A percentile compares a stretch with the other conserved stretches of the same genome.
Conservation (phyloP, 768 basidiomycete genomes). For the Suillus decipiens region DNA sequence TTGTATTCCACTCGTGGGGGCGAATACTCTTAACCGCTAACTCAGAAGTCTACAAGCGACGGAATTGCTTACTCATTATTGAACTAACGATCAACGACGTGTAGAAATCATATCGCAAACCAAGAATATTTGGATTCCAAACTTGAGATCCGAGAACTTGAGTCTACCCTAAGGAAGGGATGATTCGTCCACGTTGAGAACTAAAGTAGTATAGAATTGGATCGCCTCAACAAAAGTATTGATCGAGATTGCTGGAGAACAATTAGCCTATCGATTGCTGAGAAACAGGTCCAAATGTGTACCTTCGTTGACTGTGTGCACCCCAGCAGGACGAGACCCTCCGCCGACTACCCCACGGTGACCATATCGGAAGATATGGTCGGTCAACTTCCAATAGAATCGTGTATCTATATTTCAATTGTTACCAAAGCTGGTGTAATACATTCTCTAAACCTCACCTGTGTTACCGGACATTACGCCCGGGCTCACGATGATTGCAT, state of each 20-base stretch:
- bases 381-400: conserved; percentile 46
- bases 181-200: conserved; percentile 70
- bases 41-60: not conserved
- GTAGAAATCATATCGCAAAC: not conserved
- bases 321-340: conserved; percentile 35
- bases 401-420: conserved; percentile 38
- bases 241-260: conserved; percentile 43
- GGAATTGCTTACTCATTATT: not conserved
- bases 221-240: conserved; percentile 63
- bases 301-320: conserved; percentile 81
- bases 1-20: not conserved
- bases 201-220: conserved; percentile 62
- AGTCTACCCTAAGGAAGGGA: conserved; percentile 10
- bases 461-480: conserved; percentile 64
- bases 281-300: conserved; percentile 21
- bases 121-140: not conserved
- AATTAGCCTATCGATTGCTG: conserved; percentile 1
- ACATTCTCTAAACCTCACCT: conserved; percentile 20
- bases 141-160: not conserved
- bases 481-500: conserved; percentile 43
- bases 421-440: not conserved
- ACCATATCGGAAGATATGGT: conserved; percentile 72
- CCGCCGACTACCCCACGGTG: conserved; percentile 35
- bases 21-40: not conserved
- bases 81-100: not conserved